Conservation (phyloP, 495 filamentous ascomycete genomes). For the Durotheca rogersii region DNA sequence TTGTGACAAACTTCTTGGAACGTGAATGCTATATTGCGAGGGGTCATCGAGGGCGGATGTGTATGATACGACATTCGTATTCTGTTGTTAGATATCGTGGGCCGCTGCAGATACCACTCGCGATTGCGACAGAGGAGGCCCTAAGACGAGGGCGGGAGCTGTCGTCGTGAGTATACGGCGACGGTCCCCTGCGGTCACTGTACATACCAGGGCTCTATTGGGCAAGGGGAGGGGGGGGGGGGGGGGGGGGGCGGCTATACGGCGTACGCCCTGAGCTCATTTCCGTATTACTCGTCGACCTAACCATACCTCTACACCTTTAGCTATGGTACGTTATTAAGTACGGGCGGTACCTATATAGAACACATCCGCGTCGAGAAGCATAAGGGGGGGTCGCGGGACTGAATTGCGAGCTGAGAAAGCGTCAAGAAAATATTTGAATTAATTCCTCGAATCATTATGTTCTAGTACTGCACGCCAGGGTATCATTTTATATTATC, state of each 20-base stretch:
- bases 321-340: too few relatives aligned
- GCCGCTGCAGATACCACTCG: background rate
- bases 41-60: background rate
- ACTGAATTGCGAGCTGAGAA: too few relatives aligned
- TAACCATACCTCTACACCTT: too few relatives aligned
- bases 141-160: too few relatives aligned
- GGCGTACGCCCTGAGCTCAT: constrained; percentile 1
- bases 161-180: constrained; percentile 18
- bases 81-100: constrained; percentile 8
- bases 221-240: constrained; percentile 3
- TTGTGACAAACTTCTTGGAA: background rate
- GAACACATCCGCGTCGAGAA: too few relatives aligned
- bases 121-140: background rate
- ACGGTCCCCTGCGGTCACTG: constrained; percentile 11
- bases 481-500: background rate
- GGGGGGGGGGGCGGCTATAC: background rate
- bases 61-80: constrained; percentile 3
- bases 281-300: background rate
- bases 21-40: background rate
- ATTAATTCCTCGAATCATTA: background rate
- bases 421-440: too few relatives aligned
- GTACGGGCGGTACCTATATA: too few relatives aligned
- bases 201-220: constrained; percentile 14
- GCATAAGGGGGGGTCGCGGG: too few relatives aligned
- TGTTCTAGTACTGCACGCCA: background rate